These are phyloP conservation scores for Tripterygium wilfordii DNA, from an alignment of 177 flowering plant genomes.

Conservation along the genomic window DNA sequence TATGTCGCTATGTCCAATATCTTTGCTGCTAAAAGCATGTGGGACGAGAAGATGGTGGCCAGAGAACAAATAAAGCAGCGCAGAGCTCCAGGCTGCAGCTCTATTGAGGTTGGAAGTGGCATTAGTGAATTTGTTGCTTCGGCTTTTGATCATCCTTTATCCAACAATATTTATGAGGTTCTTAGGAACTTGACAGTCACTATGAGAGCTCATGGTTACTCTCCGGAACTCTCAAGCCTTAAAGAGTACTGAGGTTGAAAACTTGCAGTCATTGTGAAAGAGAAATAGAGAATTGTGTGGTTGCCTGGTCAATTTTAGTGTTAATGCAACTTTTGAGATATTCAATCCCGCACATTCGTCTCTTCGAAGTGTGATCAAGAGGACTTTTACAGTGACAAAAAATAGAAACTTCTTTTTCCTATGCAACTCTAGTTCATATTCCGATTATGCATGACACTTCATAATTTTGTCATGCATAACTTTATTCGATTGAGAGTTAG, in stretches of 20 bases:
- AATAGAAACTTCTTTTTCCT: too few species aligned
- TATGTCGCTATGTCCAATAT: constrained; percentile 31
- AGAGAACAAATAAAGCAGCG: constrained; percentile 25
- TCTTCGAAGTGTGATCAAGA: too few species aligned
- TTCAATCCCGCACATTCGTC: too few species aligned
- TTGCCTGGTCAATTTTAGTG: too few species aligned
- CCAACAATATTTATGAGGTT: constrained; percentile 14
- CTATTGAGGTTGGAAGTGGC: constrained; percentile 22
- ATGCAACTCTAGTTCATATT: too few species aligned
- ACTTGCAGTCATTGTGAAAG: too few species aligned
- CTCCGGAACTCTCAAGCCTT: constrained; percentile 3
- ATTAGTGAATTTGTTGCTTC: constrained; percentile 25
- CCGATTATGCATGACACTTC: too few species aligned
- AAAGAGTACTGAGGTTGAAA: not conserved
- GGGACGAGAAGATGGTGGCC: constrained; percentile 21
- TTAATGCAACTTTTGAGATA: too few species aligned
- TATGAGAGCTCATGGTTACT: constrained; percentile 11
- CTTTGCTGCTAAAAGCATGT: constrained; percentile 31
- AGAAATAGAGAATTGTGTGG: too few species aligned
- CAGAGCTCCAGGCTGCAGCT: constrained; percentile 37
- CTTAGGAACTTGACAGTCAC: constrained; percentile 15
- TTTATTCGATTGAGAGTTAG: too few species aligned
- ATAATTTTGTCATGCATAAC: too few species aligned
- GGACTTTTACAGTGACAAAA: too few species aligned
- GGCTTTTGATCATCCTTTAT: constrained; percentile 23